Evolutionary conservation across 352 stramenopile species (phyloP).

Genomic region (Globisporangium spinosum): DNA sequence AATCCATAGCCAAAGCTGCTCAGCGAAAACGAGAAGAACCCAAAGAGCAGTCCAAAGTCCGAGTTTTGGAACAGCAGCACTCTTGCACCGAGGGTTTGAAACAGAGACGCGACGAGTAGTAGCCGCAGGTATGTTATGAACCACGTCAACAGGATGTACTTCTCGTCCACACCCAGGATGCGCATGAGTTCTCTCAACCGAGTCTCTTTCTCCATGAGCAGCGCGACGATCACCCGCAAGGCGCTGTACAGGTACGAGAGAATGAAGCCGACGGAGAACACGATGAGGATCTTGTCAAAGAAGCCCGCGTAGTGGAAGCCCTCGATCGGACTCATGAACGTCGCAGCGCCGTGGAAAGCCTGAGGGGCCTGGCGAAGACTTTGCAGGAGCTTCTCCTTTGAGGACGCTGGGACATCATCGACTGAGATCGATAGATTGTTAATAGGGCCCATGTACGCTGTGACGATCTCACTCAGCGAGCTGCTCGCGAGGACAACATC

Average conservation of each 20-base stretch:
- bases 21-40: conserved; percentile 75
- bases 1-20: conserved; percentile 75
- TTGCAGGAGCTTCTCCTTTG: conserved; percentile 35
- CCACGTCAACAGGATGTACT: conserved; percentile 48
- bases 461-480: background rate
- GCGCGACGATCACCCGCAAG: conserved; percentile 84
- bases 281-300: conserved; percentile 66
- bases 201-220: conserved; percentile 92
- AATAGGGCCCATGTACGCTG: conserved; percentile 20
- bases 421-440: conserved; percentile 16
- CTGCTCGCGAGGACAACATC: background rate
- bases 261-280: conserved; percentile 90
- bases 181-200: conserved; percentile 88
- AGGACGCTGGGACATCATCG: conserved; percentile 17
- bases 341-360: conserved; percentile 39
- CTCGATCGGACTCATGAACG: conserved; percentile 49
- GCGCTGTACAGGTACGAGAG: conserved; percentile 92
- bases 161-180: conserved; percentile 88
- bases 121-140: conserved; percentile 79
- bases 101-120: conserved; percentile 37
- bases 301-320: conserved; percentile 64
- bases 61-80: conserved; percentile 49
- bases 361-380: conserved; percentile 61
- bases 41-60: conserved; percentile 35
- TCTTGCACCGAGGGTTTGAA: conserved; percentile 39